Conservation (phyloP, 768 basidiomycete species). For the Rhodotorula kratochvilovae region DNA sequence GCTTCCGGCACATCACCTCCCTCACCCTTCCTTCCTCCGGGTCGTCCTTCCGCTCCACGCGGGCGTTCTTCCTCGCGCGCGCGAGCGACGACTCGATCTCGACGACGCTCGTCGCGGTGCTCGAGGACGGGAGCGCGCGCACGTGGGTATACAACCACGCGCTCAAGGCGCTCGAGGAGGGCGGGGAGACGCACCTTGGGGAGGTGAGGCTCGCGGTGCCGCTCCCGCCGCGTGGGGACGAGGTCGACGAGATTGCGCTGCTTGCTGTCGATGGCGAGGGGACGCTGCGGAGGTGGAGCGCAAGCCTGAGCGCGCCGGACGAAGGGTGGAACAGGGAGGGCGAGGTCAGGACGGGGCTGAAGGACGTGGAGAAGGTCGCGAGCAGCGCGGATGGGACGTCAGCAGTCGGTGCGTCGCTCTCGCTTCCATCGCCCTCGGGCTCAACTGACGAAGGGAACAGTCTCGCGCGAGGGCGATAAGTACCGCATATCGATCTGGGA, state of each 20-base stretch:
- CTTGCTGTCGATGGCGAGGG: conserved; percentile 9
- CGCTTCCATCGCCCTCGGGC: neutral
- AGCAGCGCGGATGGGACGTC: conserved; percentile 92
- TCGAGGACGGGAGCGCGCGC: neutral
- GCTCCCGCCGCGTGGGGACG: neutral
- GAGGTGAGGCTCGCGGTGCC: too few relatives aligned
- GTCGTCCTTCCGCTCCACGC: neutral
- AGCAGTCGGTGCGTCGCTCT: conserved; percentile 63
- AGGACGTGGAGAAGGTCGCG: conserved; percentile 54
- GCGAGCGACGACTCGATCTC: neutral
- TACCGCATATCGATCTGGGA: conserved; percentile 93
- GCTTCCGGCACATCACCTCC: conserved; percentile 5
- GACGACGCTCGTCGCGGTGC: conserved; percentile 10
- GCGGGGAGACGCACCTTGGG: neutral
- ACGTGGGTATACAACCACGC: conserved; percentile 10
- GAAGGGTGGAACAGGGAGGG: neutral
- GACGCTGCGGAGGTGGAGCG: conserved; percentile 10
- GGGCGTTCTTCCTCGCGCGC: conserved; percentile 16
- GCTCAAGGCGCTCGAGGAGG: neutral
- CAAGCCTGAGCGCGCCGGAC: neutral
- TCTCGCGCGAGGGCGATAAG: conserved; percentile 58
- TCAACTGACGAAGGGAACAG: conserved; percentile 48
- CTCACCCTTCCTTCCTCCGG: too few relatives aligned
- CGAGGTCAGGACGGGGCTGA: neutral
- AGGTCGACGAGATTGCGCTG: neutral